Base-by-base conservation (phyloP, 305 asterid species). In the Stenogyne calaminthoides region DNA sequence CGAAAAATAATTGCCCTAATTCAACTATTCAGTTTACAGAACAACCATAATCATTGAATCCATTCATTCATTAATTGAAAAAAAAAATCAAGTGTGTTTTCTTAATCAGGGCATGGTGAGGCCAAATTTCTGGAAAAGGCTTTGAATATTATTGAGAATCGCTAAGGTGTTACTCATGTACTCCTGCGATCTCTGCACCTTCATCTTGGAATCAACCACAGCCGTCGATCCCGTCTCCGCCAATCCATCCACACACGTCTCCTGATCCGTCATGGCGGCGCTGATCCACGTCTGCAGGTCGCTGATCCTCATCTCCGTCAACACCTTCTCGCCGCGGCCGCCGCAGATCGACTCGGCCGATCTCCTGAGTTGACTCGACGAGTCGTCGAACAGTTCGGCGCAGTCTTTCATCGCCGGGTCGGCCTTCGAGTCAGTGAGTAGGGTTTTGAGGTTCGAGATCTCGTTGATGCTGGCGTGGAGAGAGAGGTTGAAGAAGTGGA, bases 151-250 rank as follows among this genome's bases (percentile, higher is more conserved):
- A 70, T 72, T 88, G 85, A 92, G 96, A 71, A 92, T 87, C n/a
- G 97, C 96, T 85, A 92, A 77, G 83, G 81, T 87, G 86, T 86
- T 92, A 64, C 96, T 91, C 92, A 88, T 78, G 87, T 79, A 87
- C 85, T 88, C 94, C 80, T 81, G 83, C 49, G 93, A 80, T 14
- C 61, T 84, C 74, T 87, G 92, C 90, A 88, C 94, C 91, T 69
- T 81, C 87, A 22, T 14, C 80, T 72, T 87, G 9, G 86, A 76
- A 70, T 80, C 85, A 65, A 62, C 80, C 65, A 79, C 75, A 49
- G 81, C 91, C 90, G 89, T 83, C 59, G 90, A 84, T 58, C 80
- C 87, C 87, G 76, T 83, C 87, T 92, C 97, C 74, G 78, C 90
- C 54, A 88, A 27, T 42, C 96, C 96, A 57, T 90, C 87, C 7